Base-by-base conservation (phyloP, 129 eudicot species). In the Pittosporum tobira region DNA sequence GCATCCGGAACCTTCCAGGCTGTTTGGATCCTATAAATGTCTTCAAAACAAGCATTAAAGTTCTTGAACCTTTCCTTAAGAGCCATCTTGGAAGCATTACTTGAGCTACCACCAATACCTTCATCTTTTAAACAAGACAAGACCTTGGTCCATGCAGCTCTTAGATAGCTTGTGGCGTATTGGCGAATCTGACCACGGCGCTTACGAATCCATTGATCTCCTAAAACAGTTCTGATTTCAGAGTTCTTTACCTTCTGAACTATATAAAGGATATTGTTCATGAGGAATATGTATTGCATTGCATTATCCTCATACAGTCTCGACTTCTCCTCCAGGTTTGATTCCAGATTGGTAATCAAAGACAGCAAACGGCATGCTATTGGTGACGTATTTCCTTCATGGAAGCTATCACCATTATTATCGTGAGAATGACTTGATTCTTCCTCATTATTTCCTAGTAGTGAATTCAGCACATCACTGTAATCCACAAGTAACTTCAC, bases 71-170 rank as follows among this genome's bases (percentile, higher is more conserved):
- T 80, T 56, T 91, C 96, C 68, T 91, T 91, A 51, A 91, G 66
- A 62, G 89, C 85, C 72, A 83, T 63, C 78, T 86, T 86, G 12
- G 94, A 86, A 27, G 88, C 94, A 70, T 74, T 86, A 62, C 79
- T 80, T 14, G 98, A 61, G 62, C 98, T 84, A 37, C 83, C 80
- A 62, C 94, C 85, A 66, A 83, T 71, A 21, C 98, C 95, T 55
- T 86, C 94, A 68, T 91, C 98, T 75, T 84, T 91, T 85, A 91
- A 72, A 68, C 87, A 91, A 68, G 82, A 64, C 65, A 91, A 71
- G 4, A 73, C 88, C 67, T 78, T 91, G 62, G 81, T 89, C 98
- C 98, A 91, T 52, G 98, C 84, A 26, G 95, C 77, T 70, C 98
- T 81, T 8, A 88, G 91, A 68, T 88, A 88, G 43, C 84, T 74